phyloP scores from a whole-genome alignment of 2,329 filamentous ascomycete genomes.

The Sporothrix inflata region DNA sequence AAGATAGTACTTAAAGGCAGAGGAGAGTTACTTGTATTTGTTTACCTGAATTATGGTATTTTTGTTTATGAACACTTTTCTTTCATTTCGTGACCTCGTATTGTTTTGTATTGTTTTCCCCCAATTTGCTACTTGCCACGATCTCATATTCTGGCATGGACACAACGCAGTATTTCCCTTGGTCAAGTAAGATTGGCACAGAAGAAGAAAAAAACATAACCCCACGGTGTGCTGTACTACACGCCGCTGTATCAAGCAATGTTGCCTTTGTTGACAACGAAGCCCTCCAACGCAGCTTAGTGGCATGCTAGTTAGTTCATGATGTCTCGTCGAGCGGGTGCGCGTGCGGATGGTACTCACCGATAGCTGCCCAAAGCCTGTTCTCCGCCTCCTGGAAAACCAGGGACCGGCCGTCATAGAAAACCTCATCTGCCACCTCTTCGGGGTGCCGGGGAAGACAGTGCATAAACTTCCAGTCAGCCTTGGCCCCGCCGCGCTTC shows the following conservation, averaged over 20 bases:
- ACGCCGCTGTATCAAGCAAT: slow-evolving; percentile 51
- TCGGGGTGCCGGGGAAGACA: slow-evolving; percentile 90
- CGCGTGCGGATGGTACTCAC: slow-evolving; percentile 49
- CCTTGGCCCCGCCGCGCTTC: slow-evolving; percentile 80
- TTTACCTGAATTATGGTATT: not conserved
- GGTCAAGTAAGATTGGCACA: no score
- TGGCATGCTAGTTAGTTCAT: not conserved
- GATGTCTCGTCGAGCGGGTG: not conserved
- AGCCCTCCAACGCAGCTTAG: slow-evolving; percentile 76
- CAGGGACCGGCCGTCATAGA: slow-evolving; percentile 81
- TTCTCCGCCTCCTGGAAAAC: slow-evolving; percentile 97
- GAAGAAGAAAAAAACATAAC: no score
- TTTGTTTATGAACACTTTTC: not conserved
- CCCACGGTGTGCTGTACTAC: not conserved
- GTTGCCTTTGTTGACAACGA: slow-evolving; percentile 91
- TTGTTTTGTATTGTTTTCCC: no score
- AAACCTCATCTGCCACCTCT: slow-evolving; percentile 93
- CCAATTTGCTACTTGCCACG: no score
- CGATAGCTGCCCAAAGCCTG: slow-evolving; percentile 84
- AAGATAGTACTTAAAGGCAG: slow-evolving; percentile 38
- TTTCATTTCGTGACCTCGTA: not conserved
- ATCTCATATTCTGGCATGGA: no score
- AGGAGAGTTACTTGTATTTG: not conserved
- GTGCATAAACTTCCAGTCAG: slow-evolving; percentile 97
- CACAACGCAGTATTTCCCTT: no score